Conservation (phyloP, 1,284 basidiomycete species). For the Microbotryum saponariae region DNA sequence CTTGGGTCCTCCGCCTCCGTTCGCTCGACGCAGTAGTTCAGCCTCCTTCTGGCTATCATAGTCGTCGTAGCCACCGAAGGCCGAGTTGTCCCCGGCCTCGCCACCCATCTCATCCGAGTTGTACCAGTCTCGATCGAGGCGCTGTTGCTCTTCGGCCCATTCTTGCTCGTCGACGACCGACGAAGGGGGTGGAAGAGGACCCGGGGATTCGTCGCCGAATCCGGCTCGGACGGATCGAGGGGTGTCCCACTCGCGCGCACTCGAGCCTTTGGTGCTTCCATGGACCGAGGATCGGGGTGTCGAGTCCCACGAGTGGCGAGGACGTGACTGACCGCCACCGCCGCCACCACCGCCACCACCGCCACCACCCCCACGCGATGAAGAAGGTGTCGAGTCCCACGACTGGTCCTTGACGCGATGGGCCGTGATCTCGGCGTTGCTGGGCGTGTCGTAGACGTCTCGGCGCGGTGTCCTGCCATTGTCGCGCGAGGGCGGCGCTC, state of each 20-base stretch:
- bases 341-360: neutral
- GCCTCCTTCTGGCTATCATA: slow-evolving; percentile 68
- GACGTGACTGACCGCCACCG: neutral
- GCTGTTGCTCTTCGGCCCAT: slow-evolving; percentile 90
- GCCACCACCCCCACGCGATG: slow-evolving; percentile 15
- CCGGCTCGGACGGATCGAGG: slow-evolving; percentile 43
- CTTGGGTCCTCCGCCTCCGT: slow-evolving; percentile 50
- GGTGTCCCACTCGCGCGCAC: slow-evolving; percentile 56
- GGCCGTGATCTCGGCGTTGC: slow-evolving; percentile 18
- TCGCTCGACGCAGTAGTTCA: slow-evolving; percentile 69
- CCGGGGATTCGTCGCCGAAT: slow-evolving; percentile 34
- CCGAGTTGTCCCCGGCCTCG: slow-evolving; percentile 86
- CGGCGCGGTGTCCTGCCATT: slow-evolving; percentile 10
- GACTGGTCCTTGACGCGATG: slow-evolving; percentile 19
- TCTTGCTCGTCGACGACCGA: slow-evolving; percentile 44
- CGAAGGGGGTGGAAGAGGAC: slow-evolving; percentile 17
- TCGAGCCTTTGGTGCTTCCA: neutral
- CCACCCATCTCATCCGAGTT: slow-evolving; percentile 77
- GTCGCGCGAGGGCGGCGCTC: slow-evolving; percentile 23
- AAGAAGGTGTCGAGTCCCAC: slow-evolving; percentile 35
- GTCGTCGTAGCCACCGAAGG: slow-evolving; percentile 70
- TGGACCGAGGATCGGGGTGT: slow-evolving; percentile 26
- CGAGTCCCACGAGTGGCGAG: slow-evolving; percentile 26
- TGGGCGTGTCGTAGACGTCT: slow-evolving; percentile 30
- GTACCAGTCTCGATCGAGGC: slow-evolving; percentile 89